These are phyloP conservation scores for Cubamyces sp. DNA, from an alignment of 768 basidiomycete species.

Conservation along the genomic window DNA sequence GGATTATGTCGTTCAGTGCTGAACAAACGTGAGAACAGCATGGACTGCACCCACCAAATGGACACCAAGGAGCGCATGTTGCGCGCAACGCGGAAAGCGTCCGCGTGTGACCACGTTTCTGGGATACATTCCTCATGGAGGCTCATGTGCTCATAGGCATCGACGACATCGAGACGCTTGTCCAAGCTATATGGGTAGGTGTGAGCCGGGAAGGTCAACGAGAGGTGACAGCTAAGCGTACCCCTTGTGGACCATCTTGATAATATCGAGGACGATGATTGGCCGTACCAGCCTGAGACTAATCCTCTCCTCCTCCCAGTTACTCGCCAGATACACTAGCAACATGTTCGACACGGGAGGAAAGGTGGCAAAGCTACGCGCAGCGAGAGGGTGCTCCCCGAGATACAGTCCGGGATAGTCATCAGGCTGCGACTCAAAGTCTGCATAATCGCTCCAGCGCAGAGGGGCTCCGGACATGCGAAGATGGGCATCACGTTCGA, in stretches of 20 bases:
- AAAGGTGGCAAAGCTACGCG: conserved; percentile 2
- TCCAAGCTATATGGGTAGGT: too few relatives aligned
- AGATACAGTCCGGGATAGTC: neutral
- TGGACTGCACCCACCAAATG: neutral
- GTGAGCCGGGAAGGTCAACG: too few relatives aligned
- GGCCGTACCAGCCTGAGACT: neutral
- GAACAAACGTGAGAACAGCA: too few relatives aligned
- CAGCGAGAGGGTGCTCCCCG: neutral
- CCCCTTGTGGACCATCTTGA: neutral
- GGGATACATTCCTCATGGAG: neutral
- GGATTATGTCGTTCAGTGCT: too few relatives aligned
- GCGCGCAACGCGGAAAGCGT: neutral
- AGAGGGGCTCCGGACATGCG: neutral
- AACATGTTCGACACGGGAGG: neutral
- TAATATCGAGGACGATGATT: neutral
- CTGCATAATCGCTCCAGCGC: neutral
- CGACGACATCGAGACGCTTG: neutral
- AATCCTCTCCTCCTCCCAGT: neutral
- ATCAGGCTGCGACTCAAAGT: neutral
- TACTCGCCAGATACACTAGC: neutral
- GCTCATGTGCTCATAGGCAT: neutral
- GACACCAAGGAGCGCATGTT: neutral
- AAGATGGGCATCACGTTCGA: neutral
- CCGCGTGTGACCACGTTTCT: neutral
- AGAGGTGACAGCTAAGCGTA: neutral